A percentile compares a stretch with the other conserved stretches of the same genome.
These are phyloP conservation scores for Colletotrichum karsti DNA, from an alignment of 2,329 filamentous ascomycete species.

Conservation along the genomic window DNA sequence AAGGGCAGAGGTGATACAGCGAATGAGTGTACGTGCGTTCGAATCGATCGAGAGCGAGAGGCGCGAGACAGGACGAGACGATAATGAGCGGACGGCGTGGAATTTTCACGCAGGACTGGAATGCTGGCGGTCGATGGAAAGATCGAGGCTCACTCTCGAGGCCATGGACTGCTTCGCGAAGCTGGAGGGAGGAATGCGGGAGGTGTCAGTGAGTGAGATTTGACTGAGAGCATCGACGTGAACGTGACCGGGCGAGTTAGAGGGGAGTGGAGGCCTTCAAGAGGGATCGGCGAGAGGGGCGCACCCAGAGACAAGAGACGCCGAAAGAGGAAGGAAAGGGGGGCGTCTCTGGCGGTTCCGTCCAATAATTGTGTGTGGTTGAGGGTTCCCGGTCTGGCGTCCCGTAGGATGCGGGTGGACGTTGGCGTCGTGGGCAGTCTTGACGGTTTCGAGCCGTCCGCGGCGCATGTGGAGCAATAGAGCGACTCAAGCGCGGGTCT, in stretches of 20 bases:
- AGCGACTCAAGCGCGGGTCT: constrained; percentile 11
- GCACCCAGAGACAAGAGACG: not conserved
- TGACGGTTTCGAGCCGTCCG: constrained; percentile 24
- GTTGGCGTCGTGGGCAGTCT: constrained; percentile 7
- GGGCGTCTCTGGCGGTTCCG: not conserved
- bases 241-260: not conserved
- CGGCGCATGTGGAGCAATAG: constrained; percentile 16
- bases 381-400: not conserved
- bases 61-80: not conserved
- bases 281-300: constrained; percentile 20
- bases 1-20: constrained; percentile 13
- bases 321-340: constrained; percentile 1
- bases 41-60: not conserved
- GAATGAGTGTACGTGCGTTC: constrained; percentile 5
- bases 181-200: constrained; percentile 8
- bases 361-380: constrained; percentile 10
- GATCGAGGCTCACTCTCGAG: constrained; percentile 4
- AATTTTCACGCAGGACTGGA: constrained; percentile 1
- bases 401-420: not conserved
- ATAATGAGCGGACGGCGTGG: constrained; percentile 14
- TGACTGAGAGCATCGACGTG: not conserved
- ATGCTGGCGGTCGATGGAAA: not conserved
- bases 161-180: constrained; percentile 21
- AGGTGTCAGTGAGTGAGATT: not conserved
- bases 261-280: constrained; percentile 26